Evolutionary conservation across 805 yeast species (phyloP).

Genomic region (Novakomyces olei): DNA sequence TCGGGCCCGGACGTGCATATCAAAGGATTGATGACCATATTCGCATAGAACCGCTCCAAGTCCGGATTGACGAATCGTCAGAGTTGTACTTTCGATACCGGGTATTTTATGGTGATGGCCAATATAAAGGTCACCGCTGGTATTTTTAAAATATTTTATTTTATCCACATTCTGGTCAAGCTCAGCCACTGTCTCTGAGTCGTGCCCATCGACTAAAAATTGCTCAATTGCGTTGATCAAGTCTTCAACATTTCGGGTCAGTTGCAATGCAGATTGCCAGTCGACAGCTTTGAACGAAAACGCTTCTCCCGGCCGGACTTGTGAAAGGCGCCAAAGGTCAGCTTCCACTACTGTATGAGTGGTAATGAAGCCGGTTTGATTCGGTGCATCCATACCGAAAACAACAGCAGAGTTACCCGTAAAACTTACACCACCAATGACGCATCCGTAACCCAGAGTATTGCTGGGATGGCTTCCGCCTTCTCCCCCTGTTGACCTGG

Average conservation of each 20-base stretch:
- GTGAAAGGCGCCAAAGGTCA: constrained; percentile 97
- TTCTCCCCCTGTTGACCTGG: constrained; percentile 88
- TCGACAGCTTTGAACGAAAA: constrained; percentile 61
- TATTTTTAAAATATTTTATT: too few species aligned
- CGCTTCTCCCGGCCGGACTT: constrained; percentile 81
- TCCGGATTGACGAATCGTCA: constrained; percentile 98
- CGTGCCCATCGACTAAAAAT: constrained; percentile 7
- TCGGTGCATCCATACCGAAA: constrained; percentile 92
- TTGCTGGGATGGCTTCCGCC: constrained; percentile 98
- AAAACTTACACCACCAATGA: constrained; percentile 88
- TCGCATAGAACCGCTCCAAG: constrained; percentile 82
- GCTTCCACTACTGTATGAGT: constrained; percentile 88
- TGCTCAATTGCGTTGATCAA: constrained; percentile 8
- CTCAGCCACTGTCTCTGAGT: not conserved
- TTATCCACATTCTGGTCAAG: too few species aligned
- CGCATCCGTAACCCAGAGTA: constrained; percentile 92
- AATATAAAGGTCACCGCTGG: too few species aligned
- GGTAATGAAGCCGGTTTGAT: constrained; percentile 92
- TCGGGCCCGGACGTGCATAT: constrained; percentile 64
- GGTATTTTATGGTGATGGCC: too few species aligned
- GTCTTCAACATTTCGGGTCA: constrained; percentile 40
- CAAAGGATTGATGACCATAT: constrained; percentile 76
- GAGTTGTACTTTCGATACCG: too few species aligned
- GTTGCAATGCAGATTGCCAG: constrained; percentile 40
- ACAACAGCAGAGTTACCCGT: constrained; percentile 98